A percentile compares a stretch with the other conserved stretches of the same genome.
phyloP scores from a whole-genome alignment of 768 basidiomycete genomes.

The Lentinula guzmanii region DNA sequence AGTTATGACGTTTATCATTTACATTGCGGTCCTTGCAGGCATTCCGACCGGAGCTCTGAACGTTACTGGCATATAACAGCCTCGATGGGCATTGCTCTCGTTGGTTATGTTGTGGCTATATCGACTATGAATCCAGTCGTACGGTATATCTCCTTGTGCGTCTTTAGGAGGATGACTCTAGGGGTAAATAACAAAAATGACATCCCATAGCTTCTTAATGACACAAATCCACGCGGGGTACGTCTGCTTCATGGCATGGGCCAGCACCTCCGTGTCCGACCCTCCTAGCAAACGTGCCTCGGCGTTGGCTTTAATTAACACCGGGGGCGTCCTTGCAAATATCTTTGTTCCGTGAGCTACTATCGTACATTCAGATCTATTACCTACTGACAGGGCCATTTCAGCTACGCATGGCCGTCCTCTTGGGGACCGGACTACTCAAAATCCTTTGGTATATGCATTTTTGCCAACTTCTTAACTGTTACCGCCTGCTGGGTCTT shows the following conservation, averaged over 20 bases:
- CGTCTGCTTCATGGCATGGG: conserved; percentile 56
- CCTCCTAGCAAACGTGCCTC: conserved; percentile 82
- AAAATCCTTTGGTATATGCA: conserved; percentile 70
- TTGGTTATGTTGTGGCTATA: conserved; percentile 65
- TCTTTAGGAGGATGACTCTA: background rate
- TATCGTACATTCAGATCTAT: background rate
- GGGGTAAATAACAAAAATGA: background rate
- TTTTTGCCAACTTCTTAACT: conserved; percentile 43
- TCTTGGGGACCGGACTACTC: conserved; percentile 68
- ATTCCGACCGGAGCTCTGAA: conserved; percentile 67
- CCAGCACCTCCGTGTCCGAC: conserved; percentile 41
- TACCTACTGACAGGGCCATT: background rate
- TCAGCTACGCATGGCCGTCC: conserved; percentile 54
- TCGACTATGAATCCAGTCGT: conserved; percentile 55
- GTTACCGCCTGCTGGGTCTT: conserved; percentile 47
- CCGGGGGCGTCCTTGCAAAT: conserved; percentile 79
- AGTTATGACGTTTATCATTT: background rate
- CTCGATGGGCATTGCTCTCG: conserved; percentile 50
- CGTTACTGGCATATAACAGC: conserved; percentile 61
- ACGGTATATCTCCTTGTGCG: conserved; percentile 63
- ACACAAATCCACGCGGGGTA: conserved; percentile 70
- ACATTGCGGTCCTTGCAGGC: conserved; percentile 26
- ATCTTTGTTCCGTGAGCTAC: conserved; percentile 69
- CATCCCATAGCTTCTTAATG: conserved; percentile 60
- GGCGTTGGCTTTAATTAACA: conserved; percentile 76